phyloP scores from a whole-genome alignment of 2,329 filamentous ascomycete genomes.

The Gyromitra esculenta region DNA sequence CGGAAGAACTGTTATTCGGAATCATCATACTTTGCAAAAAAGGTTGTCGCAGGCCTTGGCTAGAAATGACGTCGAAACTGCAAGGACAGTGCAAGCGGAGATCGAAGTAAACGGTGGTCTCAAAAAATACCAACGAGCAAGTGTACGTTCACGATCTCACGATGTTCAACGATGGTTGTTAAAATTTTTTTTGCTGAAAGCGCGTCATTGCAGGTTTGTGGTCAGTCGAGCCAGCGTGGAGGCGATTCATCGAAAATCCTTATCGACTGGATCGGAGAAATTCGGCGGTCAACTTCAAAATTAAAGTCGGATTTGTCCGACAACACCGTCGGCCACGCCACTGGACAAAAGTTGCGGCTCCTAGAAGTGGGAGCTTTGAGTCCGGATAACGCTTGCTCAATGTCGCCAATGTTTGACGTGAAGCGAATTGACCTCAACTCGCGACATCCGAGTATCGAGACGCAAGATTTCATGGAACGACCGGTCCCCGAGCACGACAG shows the following conservation, averaged over 20 bases:
- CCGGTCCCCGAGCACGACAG: conserved; percentile 72
- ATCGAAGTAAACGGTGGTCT: conserved; percentile 71
- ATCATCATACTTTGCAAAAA: conserved; percentile 73
- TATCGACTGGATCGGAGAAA: conserved; percentile 69
- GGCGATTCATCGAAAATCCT: conserved; percentile 74
- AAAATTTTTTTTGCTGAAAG: conserved; percentile 34
- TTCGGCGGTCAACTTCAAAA: conserved; percentile 43
- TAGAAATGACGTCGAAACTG: conserved; percentile 66
- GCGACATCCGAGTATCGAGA: conserved; percentile 79
- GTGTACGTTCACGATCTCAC: conserved; percentile 61
- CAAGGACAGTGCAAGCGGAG: conserved; percentile 65
- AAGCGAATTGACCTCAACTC: conserved; percentile 90
- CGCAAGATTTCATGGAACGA: conserved; percentile 94
- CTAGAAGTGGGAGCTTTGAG: conserved; percentile 91
- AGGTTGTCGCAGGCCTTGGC: conserved; percentile 67
- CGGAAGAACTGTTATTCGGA: conserved; percentile 72
- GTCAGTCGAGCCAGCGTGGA: conserved; percentile 72
- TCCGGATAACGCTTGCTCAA: conserved; percentile 83
- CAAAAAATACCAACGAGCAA: conserved; percentile 72
- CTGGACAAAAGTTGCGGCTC: conserved; percentile 67
- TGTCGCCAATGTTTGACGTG: conserved; percentile 74
- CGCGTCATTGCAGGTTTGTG: conserved; percentile 61
- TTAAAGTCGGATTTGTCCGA: conserved; percentile 37
- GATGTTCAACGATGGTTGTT: conserved; percentile 42
- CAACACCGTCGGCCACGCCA: conserved; percentile 17